Evolutionary conservation across 2,329 filamentous ascomycete genomes (phyloP).

Genomic region (Gliomastix tumulicola): DNA sequence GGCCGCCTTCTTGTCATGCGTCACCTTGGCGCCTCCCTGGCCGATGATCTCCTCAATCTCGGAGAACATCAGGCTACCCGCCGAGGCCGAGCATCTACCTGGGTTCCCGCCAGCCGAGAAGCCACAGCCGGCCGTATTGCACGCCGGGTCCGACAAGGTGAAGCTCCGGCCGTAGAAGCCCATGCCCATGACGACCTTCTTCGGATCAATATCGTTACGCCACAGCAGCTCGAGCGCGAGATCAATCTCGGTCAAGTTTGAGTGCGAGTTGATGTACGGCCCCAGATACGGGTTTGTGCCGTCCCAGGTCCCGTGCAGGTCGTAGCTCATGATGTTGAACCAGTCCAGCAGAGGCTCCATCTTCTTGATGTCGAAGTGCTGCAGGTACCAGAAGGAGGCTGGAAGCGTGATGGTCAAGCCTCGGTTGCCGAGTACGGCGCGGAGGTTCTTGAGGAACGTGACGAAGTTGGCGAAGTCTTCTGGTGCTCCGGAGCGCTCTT

Average conservation of each 20-base stretch:
- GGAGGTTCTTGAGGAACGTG: conserved; percentile 11
- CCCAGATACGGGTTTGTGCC: conserved; percentile 15
- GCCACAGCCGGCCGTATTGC: conserved; percentile 8
- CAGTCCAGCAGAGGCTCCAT: conserved; percentile 4
- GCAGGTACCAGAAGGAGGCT: conserved; percentile 20
- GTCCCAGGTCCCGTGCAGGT: conserved; percentile 30
- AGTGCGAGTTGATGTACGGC: conserved; percentile 23
- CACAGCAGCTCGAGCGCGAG: conserved; percentile 34
- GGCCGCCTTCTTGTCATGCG: conserved; percentile 3
- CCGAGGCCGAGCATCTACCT: conserved; percentile 13
- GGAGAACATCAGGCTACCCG: conserved; percentile 10
- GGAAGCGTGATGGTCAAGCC: conserved; percentile 14
- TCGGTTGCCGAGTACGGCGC: conserved; percentile 3
- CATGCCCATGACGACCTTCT: conserved; percentile 32
- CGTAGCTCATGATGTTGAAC: conserved; percentile 9
- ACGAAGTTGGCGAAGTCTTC: conserved; percentile 14
- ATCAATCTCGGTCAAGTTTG: conserved; percentile 41
- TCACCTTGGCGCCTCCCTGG: conserved; percentile 1
- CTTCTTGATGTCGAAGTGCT: conserved; percentile 11
- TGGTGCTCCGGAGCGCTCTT: too few relatives aligned
- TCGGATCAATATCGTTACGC: conserved; percentile 29
- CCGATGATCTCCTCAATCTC: conserved; percentile 9
- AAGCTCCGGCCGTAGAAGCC: conserved; percentile 31
- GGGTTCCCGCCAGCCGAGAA: conserved; percentile 5
- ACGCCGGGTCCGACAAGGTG: conserved; percentile 8